Evolutionary conservation across 1,284 basidiomycete genomes (phyloP), one percentile per base, ranked within the genome.

Genomic region (Pisolithus thermaeus): DNA sequence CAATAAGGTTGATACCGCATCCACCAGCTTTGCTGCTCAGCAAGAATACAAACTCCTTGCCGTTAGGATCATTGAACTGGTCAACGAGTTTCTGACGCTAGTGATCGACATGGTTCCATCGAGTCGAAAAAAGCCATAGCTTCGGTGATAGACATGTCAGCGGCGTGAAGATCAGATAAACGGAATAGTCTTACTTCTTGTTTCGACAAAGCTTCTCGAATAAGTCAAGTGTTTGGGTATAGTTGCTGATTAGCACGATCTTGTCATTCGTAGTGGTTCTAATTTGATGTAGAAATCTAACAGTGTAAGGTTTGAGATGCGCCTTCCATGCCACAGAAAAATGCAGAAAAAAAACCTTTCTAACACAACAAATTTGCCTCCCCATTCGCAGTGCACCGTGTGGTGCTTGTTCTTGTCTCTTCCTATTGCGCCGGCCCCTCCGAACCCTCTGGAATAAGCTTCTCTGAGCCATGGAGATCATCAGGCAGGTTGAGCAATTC

Each of bases 231-330:
- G 97, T 99, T 68, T 97, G 92, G 1, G 97, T 99, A 61, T 97
- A 98, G 70, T 99, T 99, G 65, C 91, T 95, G 68, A 99, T 98
- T 40, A 99, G 75, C 7, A 99, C 96, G 56, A 99, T 98, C 77
- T 99, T 99, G 76, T 99, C 96, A 55, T 81, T 88, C 18, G 90
- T 94, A 57, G 89, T 80, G 11, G 83, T 85, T 43, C 76, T 76
- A 57, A 96, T 86, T 49, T 87, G 86, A 61, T 92, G 84, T 44
- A 97, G 73, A 70, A 97, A 96, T 59, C 92, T 94, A 23, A 52
- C 39, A 42, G 52, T 11, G 45, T 7, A 47, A 23, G 35, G 43
- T 23, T 14, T 35, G 12, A 14, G 32, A 14, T 14, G 32, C 4
- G 28, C 14, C 46, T 12, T 32, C 18, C 38, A 25, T 2, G 50